phyloP scores from a whole-genome alignment of 2,329 filamentous ascomycete genomes.

The Gyromitra esculenta region DNA sequence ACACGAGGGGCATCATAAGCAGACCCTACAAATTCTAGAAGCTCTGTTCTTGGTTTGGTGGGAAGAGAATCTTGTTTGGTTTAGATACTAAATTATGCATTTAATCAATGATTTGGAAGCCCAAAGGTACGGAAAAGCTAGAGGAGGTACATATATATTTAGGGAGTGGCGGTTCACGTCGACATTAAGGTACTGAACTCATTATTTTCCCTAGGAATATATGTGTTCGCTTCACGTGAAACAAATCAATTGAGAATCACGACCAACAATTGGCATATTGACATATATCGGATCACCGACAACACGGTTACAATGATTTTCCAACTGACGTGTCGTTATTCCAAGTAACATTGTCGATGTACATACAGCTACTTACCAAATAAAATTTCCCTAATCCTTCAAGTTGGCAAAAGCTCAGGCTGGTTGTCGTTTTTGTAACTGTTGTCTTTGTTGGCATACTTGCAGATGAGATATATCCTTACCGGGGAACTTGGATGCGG shows the following conservation, averaged over 20 bases:
- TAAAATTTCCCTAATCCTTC: background rate
- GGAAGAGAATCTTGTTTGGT: background rate
- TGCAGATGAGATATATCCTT: constrained; percentile 20
- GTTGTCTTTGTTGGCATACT: constrained; percentile 13
- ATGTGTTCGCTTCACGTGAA: too few species aligned
- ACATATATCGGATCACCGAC: too few species aligned
- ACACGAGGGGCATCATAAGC: background rate
- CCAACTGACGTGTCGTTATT: background rate
- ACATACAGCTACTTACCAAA: background rate
- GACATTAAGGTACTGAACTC: too few species aligned
- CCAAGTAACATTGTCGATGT: background rate
- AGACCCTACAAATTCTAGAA: background rate
- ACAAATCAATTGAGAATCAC: too few species aligned
- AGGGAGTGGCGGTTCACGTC: too few species aligned
- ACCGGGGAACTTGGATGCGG: constrained; percentile 20
- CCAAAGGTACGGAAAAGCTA: background rate
- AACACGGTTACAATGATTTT: background rate
- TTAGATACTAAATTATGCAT: background rate
- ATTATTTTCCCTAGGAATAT: too few species aligned
- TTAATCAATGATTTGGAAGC: background rate
- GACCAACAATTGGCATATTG: too few species aligned
- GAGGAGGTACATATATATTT: too few species aligned
- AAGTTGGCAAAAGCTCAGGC: background rate
- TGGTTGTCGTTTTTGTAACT: background rate
- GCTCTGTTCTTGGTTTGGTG: background rate